Conservation (phyloP, 192 early-diverging fungal genomes). For the Rhizophagus sp. region DNA sequence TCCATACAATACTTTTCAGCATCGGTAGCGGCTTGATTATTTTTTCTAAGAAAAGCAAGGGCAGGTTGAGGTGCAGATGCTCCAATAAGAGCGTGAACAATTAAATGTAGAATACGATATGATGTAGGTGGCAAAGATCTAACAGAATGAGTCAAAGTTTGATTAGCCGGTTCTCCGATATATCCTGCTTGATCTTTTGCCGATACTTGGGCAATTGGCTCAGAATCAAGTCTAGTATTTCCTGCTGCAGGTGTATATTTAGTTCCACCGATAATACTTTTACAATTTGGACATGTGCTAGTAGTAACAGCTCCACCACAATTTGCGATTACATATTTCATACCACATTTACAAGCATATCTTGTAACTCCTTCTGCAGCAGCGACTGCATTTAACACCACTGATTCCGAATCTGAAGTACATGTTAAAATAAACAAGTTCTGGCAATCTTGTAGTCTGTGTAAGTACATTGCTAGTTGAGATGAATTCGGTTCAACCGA, state of each 20-base stretch:
- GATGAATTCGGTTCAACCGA: slow-evolving; percentile 11
- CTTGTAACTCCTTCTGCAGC: neutral
- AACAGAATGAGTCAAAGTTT: neutral
- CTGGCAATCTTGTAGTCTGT: neutral
- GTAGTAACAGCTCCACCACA: neutral
- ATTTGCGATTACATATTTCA: slow-evolving; percentile 17
- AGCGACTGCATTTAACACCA: slow-evolving; percentile 11
- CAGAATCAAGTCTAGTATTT: too few species aligned
- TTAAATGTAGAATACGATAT: slow-evolving; percentile 31
- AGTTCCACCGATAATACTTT: too few species aligned
- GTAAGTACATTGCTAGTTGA: slow-evolving; percentile 8
- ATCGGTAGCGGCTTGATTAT: neutral
- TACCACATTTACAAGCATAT: slow-evolving; percentile 30
- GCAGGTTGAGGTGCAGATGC: neutral
- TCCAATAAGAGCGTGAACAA: slow-evolving; percentile 22
- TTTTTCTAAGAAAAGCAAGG: neutral
- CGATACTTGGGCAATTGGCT: neutral
- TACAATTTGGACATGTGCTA: slow-evolving; percentile 6
- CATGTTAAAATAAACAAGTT: slow-evolving; percentile 15
- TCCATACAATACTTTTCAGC: neutral
- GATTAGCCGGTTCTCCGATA: neutral
- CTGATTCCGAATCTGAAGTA: slow-evolving; percentile 17
- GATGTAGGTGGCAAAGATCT: slow-evolving; percentile 23
- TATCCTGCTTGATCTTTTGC: slow-evolving; percentile 15
- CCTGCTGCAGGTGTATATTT: too few species aligned